Base-by-base conservation (phyloP, 2,329 filamentous ascomycete genomes). In the Monosporascus sp. region DNA sequence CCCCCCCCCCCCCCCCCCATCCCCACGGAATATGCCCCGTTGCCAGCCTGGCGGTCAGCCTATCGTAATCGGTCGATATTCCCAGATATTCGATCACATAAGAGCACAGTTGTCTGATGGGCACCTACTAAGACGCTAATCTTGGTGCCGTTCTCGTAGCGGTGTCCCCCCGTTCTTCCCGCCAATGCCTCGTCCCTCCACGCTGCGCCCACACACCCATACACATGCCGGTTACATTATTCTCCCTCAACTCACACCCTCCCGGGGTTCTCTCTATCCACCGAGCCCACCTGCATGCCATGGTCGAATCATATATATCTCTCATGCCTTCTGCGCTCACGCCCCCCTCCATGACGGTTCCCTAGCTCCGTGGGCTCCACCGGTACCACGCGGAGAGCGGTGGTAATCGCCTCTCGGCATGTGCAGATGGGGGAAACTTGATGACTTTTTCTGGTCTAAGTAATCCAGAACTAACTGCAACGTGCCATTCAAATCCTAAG, bases 351-450 rank as follows among this genome's bases (percentile, higher is more conserved):
- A 60, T 57, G 58, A 56, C 51, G 44, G 57, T 50, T 25, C 22
- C 20, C 41, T 15, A 7, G 14, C 6, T 44, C n/a, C 56, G 56
- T 59, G 53, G 42, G 42, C 42, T 64, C 68, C 63, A 68, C 68
- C 65, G 67, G 69, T 68, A 45, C 54, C 27, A 53, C 50, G 52
- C 53, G 48, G 57, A 52, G 53, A 67, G 66, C 61, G 62, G 58
- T 67, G 62, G 65, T 62, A 61, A 63, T 66, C 61, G 61, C 65
- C 64, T 64, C 66, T 70, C 70, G 68, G 71, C 71, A 73, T 69
- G 70, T 72, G 70, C 70, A 71, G 57, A 60, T 42, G 39, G 18
- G 18, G 54, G 51, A 24, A 34, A 49, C 42, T 53, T 46, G 50
- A 52, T 48, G 45, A 37, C 58, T 65, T 64, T 53, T 61, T 52